These are phyloP conservation scores for Senna siamea DNA, from an alignment of 306 rosid genomes.

Conservation along the genomic window DNA sequence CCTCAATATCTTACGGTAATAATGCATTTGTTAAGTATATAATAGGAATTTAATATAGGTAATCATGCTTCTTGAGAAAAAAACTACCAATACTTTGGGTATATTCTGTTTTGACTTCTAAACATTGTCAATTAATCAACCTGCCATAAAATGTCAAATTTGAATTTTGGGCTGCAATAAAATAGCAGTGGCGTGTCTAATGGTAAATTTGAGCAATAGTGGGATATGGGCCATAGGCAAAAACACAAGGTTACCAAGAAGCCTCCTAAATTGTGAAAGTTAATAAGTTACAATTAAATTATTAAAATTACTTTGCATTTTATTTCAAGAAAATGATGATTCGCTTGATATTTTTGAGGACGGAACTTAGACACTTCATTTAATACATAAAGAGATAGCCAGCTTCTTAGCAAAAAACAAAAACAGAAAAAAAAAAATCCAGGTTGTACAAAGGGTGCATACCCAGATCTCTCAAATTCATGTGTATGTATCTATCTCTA, in stretches of 20 bases:
- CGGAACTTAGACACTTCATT: background rate
- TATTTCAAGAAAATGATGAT: constrained; percentile 4
- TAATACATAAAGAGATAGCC: background rate
- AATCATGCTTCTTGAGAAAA: constrained; percentile 21
- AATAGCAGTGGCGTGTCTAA: constrained; percentile 2
- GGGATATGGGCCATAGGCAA: background rate
- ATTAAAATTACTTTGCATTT: background rate
- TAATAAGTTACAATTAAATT: background rate
- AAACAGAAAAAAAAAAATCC: no score
- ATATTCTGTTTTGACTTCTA: background rate
- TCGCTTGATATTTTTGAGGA: background rate
- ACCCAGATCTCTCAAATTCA: no score
- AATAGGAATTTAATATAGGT: background rate
- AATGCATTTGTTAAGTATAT: background rate
- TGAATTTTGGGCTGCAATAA: constrained; percentile 11
- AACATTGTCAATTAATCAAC: background rate
- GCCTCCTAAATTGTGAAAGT: no score
- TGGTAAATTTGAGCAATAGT: constrained; percentile 8
- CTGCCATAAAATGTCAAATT: background rate
- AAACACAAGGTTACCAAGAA: background rate
- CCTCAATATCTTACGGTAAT: background rate
- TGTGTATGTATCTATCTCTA: no score
- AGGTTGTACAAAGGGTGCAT: no score
- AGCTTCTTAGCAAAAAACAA: no score
- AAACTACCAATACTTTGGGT: background rate